A percentile compares a stretch with the other conserved stretches of the same genome.
phyloP scores from a whole-genome alignment of 306 rosid genomes.

The Gastrolobium bilobum region DNA sequence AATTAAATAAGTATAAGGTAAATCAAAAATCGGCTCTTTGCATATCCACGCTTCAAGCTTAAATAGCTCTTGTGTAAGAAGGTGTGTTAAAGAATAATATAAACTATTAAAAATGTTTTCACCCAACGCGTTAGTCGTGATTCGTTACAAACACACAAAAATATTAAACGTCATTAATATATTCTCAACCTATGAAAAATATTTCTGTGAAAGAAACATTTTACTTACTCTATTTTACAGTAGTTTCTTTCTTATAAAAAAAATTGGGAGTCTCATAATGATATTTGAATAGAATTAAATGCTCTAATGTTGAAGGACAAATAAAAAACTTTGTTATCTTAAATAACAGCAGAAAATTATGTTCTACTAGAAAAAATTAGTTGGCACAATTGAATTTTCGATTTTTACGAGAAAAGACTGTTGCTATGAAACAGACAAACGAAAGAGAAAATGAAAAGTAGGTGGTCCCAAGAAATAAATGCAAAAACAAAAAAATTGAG shows the following conservation, averaged over 20 bases:
- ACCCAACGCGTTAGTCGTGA: too few relatives aligned
- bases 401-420: neutral
- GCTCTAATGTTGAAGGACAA: neutral
- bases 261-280: neutral
- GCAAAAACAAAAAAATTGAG: slow-evolving; percentile 20
- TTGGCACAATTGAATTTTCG: slow-evolving; percentile 17
- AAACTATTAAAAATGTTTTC: too few relatives aligned
- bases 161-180: neutral
- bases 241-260: neutral
- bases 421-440: slow-evolving; percentile 34
- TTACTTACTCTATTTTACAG: neutral
- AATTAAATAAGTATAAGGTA: too few relatives aligned
- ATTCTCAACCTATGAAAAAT: neutral
- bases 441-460: slow-evolving; percentile 9
- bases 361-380: neutral
- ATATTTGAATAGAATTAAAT: neutral
- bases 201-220: neutral
- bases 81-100: too few relatives aligned
- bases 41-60: too few relatives aligned
- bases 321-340: neutral
- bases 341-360: neutral
- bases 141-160: too few relatives aligned
- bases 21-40: too few relatives aligned
- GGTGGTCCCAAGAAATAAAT: slow-evolving; percentile 51
- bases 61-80: too few relatives aligned